Conservation (phyloP, 257 asterid genomes). For the Echites panduratus region DNA sequence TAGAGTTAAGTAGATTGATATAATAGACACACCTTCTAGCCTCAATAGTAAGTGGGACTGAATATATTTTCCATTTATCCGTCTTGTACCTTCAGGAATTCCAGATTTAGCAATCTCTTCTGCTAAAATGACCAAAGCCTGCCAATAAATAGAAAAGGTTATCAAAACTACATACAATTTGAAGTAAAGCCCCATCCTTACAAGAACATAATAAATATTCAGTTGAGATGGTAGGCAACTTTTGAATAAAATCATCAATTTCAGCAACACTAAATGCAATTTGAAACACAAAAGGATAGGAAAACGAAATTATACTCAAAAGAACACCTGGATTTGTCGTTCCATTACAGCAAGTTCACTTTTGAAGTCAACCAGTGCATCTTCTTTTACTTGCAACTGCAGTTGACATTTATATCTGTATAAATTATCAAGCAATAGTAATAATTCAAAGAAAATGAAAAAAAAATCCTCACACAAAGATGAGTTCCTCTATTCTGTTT, state of each 20-base stretch:
- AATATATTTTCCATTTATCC: conserved; percentile 75
- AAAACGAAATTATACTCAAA: not conserved
- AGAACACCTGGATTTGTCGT: conserved; percentile 60
- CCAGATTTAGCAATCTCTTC: conserved; percentile 56
- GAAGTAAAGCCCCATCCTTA: not conserved
- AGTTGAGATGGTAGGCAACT: not conserved
- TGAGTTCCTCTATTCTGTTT: not conserved
- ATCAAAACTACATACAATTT: not conserved
- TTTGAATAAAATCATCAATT: not conserved
- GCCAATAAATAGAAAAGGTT: conserved; percentile 13
- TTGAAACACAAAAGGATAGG: not conserved
- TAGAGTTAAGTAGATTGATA: conserved; percentile 5
- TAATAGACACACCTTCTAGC: conserved; percentile 45
- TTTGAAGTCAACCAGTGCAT: conserved; percentile 50
- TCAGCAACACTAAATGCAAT: not conserved
- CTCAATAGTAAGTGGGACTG: conserved; percentile 74
- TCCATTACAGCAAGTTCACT: conserved; percentile 56
- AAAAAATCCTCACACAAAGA: not conserved
- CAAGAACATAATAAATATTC: not conserved
- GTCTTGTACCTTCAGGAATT: conserved; percentile 74
- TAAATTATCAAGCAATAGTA: not conserved
- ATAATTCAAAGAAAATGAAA: not conserved
- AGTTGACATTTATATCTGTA: conserved; percentile 16
- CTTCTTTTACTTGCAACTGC: conserved; percentile 73
- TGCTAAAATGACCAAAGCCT: conserved; percentile 72